Evolutionary conservation across 1,284 basidiomycete genomes (phyloP).

Genomic region (Neonothopanus nambi): DNA sequence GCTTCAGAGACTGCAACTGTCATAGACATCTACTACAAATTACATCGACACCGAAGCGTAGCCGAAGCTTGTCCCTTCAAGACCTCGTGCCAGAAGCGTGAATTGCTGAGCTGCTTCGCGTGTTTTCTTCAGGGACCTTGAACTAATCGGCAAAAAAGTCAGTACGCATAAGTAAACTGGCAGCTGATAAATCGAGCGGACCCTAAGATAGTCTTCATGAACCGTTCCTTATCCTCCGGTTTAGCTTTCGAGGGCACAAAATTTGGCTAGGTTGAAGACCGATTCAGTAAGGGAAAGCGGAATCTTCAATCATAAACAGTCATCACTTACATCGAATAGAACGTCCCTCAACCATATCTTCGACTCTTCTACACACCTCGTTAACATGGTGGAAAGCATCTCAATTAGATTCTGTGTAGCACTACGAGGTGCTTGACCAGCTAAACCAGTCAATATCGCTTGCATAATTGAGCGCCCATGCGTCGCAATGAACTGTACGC

Average conservation of each 20-base stretch:
- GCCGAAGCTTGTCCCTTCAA: conserved; percentile 77
- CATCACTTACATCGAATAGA: conserved; percentile 63
- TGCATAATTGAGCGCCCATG: conserved; percentile 74
- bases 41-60: conserved; percentile 40
- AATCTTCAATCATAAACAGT: too few species aligned
- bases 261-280: conserved; percentile 49
- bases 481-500: conserved; percentile 44
- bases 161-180: not conserved
- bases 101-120: conserved; percentile 79
- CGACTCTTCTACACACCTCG: conserved; percentile 54
- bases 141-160: conserved; percentile 38
- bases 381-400: conserved; percentile 65
- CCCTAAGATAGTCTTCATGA: conserved; percentile 75
- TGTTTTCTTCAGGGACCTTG: conserved; percentile 62
- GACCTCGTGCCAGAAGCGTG: conserved; percentile 68
- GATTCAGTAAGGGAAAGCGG: not conserved
- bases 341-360: conserved; percentile 73
- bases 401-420: conserved; percentile 85
- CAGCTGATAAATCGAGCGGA: conserved; percentile 35
- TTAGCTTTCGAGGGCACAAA: conserved; percentile 67
- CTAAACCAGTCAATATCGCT: conserved; percentile 76
- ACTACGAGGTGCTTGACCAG: conserved; percentile 78
- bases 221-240: conserved; percentile 71
- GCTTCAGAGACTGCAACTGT: too few species aligned
- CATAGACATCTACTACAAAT: not conserved